phyloP scores from a whole-genome alignment of 768 basidiomycete species.

The Kwoniella dendrophila region DNA sequence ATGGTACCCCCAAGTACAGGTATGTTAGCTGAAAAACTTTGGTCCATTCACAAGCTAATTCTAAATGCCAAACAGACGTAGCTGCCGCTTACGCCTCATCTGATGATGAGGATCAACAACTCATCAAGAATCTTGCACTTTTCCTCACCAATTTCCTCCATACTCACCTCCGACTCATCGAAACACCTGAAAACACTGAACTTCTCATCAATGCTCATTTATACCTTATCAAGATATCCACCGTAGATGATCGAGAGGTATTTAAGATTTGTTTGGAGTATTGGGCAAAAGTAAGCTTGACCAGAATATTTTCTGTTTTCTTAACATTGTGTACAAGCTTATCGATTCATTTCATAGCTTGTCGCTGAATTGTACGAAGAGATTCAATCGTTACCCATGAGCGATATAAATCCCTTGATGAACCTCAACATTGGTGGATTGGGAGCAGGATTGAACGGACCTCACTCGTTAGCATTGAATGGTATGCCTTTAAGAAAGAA shows the following conservation, averaged over 20 bases:
- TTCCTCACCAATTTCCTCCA: conserved; percentile 97
- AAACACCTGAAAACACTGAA: conserved; percentile 85
- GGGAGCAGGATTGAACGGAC: conserved; percentile 47
- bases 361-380: conserved; percentile 97
- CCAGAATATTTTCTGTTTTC: neutral
- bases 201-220: conserved; percentile 93
- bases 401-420: conserved; percentile 69
- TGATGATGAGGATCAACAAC: conserved; percentile 89
- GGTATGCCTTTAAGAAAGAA: conserved; percentile 75
- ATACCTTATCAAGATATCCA: conserved; percentile 97
- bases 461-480: conserved; percentile 45
- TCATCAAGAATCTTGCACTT: conserved; percentile 94
- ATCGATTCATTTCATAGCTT: conserved; percentile 62
- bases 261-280: conserved; percentile 99
- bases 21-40: conserved; percentile 26
- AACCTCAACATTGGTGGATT: conserved; percentile 76
- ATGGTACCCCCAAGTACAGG: conserved; percentile 94
- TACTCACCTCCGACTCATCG: conserved; percentile 89
- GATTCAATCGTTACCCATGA: conserved; percentile 85
- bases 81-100: conserved; percentile 86
- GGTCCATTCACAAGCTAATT: conserved; percentile 6
- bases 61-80: conserved; percentile 62
- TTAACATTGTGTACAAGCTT: neutral
- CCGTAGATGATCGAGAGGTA: conserved; percentile 96
- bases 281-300: conserved; percentile 60